These are phyloP conservation scores for Venustampulla echinocandica DNA, from an alignment of 495 filamentous ascomycete species.

Conservation along the genomic window DNA sequence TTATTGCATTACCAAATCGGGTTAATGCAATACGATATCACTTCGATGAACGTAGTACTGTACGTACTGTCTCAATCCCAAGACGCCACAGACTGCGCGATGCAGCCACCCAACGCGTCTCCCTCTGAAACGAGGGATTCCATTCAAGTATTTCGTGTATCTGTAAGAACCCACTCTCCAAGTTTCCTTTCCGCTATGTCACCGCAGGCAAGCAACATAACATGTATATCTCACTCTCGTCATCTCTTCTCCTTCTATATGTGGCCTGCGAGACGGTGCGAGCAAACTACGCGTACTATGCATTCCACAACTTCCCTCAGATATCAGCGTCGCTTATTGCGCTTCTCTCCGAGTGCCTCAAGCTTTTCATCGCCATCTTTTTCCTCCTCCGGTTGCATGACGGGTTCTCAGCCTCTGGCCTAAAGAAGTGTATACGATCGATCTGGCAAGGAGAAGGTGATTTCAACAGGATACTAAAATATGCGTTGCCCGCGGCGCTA, in stretches of 20 bases:
- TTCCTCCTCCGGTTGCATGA: not conserved
- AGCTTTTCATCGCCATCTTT: slow-evolving; percentile 6
- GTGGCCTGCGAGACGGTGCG: slow-evolving; percentile 9
- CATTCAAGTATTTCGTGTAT: too few species aligned
- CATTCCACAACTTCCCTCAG: slow-evolving; percentile 7
- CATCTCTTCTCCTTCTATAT: slow-evolving; percentile 7
- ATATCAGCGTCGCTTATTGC: slow-evolving; percentile 2
- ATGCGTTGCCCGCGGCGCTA: slow-evolving; percentile 6
- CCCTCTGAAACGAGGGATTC: too few species aligned
- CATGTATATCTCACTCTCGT: not conserved
- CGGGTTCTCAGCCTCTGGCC: not conserved
- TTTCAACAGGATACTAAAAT: slow-evolving; percentile 4
- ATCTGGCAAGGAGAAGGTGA: not conserved
- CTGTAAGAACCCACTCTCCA: too few species aligned
- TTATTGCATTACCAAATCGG: too few species aligned
- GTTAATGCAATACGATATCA: too few species aligned
- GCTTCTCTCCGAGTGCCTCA: slow-evolving; percentile 5
- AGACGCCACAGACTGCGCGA: too few species aligned
- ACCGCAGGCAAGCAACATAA: too few species aligned
- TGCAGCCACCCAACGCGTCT: too few species aligned
- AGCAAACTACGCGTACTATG: slow-evolving; percentile 14
- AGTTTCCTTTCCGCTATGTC: too few species aligned
- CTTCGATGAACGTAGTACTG: too few species aligned
- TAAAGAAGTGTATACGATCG: slow-evolving; percentile 1
- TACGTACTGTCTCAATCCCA: too few species aligned